Evolutionary conservation across 345 rosid genomes (phyloP).

Genomic region (Bruguiera parviflora): DNA sequence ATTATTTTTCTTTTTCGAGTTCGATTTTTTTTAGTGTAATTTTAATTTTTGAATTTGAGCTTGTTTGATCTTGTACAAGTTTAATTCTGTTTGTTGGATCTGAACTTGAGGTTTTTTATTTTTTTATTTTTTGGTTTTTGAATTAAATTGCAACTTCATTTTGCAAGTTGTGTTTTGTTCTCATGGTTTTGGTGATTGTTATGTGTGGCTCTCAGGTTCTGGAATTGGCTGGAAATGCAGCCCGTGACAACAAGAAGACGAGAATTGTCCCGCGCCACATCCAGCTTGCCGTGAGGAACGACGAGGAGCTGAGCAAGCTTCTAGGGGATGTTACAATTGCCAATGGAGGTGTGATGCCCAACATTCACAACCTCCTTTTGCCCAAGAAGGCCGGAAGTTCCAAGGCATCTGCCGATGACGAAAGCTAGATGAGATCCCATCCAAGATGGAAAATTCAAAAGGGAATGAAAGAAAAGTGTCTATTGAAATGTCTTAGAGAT

Average conservation of each 20-base stretch:
- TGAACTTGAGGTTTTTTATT: background rate
- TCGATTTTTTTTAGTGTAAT: too few species aligned
- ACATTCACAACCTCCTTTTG: slow-evolving; percentile 89
- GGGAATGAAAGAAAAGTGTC: too few species aligned
- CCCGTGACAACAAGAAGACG: slow-evolving; percentile 89
- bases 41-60: too few species aligned
- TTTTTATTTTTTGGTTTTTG: background rate
- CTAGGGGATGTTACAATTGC: slow-evolving; percentile 94
- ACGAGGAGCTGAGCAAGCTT: slow-evolving; percentile 94
- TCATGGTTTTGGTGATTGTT: background rate
- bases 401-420: slow-evolving; percentile 63
- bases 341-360: slow-evolving; percentile 95
- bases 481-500: background rate
- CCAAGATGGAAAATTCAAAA: background rate
- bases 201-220: slow-evolving; percentile 45
- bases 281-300: slow-evolving; percentile 82
- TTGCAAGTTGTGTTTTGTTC: background rate
- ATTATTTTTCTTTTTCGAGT: too few species aligned
- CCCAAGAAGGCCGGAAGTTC: slow-evolving; percentile 81
- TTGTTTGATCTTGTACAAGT: too few species aligned
- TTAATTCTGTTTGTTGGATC: too few species aligned
- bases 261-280: slow-evolving; percentile 91
- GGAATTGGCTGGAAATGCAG: slow-evolving; percentile 88
- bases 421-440: slow-evolving; percentile 25
- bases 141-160: background rate